Evolutionary conservation across 768 basidiomycete genomes (phyloP).

Genomic region (Mycena alexandri): DNA sequence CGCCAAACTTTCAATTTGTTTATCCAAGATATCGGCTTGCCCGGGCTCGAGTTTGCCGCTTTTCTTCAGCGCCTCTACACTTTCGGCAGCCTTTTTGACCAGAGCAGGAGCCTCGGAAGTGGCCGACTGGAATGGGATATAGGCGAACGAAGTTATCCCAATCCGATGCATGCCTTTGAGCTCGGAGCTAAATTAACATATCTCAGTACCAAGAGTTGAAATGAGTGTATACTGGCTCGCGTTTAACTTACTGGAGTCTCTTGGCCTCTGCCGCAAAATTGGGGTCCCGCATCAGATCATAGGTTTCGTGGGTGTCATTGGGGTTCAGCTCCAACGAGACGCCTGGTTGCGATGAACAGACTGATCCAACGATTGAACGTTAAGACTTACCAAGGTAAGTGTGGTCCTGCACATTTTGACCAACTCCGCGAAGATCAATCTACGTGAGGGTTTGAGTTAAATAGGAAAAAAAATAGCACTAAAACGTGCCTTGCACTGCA

Average conservation of each 20-base stretch:
- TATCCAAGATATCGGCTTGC: slow-evolving; percentile 35
- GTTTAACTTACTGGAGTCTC: neutral
- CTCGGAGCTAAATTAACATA: too few relatives aligned
- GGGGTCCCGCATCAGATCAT: slow-evolving; percentile 4
- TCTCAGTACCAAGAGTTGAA: too few relatives aligned
- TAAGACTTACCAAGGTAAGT: too few relatives aligned
- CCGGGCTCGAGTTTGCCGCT: slow-evolving; percentile 20
- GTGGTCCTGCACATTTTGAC: too few relatives aligned
- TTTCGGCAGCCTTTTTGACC: slow-evolving; percentile 39
- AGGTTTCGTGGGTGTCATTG: neutral
- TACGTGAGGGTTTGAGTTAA: too few relatives aligned
- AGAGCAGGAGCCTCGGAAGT: slow-evolving; percentile 38
- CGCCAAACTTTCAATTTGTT: slow-evolving; percentile 4
- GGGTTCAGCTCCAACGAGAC: too few relatives aligned
- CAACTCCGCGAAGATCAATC: too few relatives aligned
- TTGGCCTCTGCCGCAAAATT: neutral
- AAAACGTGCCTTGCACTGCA: slow-evolving; percentile 48
- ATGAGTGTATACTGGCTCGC: too few relatives aligned
- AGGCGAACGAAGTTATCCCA: slow-evolving; percentile 45
- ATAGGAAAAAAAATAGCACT: too few relatives aligned
- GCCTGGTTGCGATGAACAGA: too few relatives aligned
- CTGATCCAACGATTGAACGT: too few relatives aligned
- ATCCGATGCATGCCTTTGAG: too few relatives aligned
- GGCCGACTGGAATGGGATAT: slow-evolving; percentile 41
- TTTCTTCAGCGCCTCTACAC: slow-evolving; percentile 38